Evolutionary conservation across 441 rosid genomes (phyloP), one percentile per base, ranked within the genome.

Genomic region (Kokia cookei): DNA sequence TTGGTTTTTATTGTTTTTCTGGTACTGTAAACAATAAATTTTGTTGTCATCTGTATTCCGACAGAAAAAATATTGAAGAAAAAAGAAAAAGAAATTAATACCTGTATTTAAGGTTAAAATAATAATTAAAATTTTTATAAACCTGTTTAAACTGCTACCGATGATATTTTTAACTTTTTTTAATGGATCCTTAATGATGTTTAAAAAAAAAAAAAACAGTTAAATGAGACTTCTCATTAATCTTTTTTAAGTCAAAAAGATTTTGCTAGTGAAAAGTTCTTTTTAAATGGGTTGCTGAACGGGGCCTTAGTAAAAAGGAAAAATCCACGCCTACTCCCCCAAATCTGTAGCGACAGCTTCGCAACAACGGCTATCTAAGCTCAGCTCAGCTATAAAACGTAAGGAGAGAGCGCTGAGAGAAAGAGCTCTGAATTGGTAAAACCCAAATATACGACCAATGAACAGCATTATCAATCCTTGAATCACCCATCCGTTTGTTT

Each of bases 1-100:
- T 35, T 43, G 26, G 71, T 51, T 76, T 80, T 69, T 78, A 55
- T 26, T 71, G 26, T 26, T 71, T 74, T 66, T 12, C 53, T 35
- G 58, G 65, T 27, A 35, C 40, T 69, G 72, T 78, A 96, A 98
- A 88, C 89, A 47, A 86, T 96, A 40, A 96, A 96, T 87, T 89
- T 96, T 1, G 99, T 98, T 37, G 99, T 98, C 80, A 96, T 96
- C 86, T 96, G 99, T 80, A 96, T 97, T 58, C 99, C 99, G 32
- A 98, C 99, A 0, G 99, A 96, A n/a, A n/a, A n/a, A n/a, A n/a
- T n/a, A n/a, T n/a, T n/a, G n/a, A n/a, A n/a, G n/a, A n/a, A n/a
- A n/a, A n/a, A n/a, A n/a, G n/a, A n/a, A n/a, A n/a, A n/a, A n/a
- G n/a, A n/a, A n/a, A n/a, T n/a, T n/a, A n/a, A n/a, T n/a, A n/a